Percentiles rank a stretch among this genome's conserved stretches.
Conservation (phyloP, 2,329 filamentous ascomycete genomes). For the Aspergillus vadensis region DNA sequence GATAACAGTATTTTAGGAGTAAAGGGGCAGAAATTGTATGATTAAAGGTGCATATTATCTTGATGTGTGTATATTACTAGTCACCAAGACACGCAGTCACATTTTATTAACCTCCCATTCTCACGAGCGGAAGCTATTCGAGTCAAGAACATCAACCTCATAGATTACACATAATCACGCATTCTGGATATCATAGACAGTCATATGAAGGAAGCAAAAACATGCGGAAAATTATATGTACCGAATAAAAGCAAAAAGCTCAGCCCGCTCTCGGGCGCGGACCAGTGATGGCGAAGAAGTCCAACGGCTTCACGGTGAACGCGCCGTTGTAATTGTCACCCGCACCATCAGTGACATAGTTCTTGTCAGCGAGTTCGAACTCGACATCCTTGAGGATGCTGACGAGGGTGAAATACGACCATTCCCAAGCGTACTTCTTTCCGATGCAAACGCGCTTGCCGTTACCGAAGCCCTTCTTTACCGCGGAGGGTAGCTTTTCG, state of each 20-base stretch:
- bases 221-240: too few relatives aligned
- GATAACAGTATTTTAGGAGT: too few relatives aligned
- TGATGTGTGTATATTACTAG: too few relatives aligned
- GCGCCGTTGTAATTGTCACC: conserved; percentile 47
- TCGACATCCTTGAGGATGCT: conserved; percentile 71
- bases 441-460: conserved; percentile 72
- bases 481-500: conserved; percentile 61
- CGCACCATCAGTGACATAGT: conserved; percentile 37
- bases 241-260: not conserved
- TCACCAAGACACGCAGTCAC: not conserved
- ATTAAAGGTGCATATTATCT: too few relatives aligned
- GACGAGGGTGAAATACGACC: conserved; percentile 63
- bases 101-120: not conserved
- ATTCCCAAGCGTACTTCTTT: conserved; percentile 72
- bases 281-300: conserved; percentile 36
- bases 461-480: conserved; percentile 74
- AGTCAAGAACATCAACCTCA: not conserved
- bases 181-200: conserved; percentile 8
- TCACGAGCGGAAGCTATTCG: too few relatives aligned
- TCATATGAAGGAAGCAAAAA: not conserved
- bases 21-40: too few relatives aligned
- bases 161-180: not conserved
- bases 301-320: conserved; percentile 56
- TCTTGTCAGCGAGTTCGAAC: conserved; percentile 62
- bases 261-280: conserved; percentile 8